Evolutionary conservation across 139 green algal genomes (phyloP).

Genomic region (Marvania coccoides): DNA sequence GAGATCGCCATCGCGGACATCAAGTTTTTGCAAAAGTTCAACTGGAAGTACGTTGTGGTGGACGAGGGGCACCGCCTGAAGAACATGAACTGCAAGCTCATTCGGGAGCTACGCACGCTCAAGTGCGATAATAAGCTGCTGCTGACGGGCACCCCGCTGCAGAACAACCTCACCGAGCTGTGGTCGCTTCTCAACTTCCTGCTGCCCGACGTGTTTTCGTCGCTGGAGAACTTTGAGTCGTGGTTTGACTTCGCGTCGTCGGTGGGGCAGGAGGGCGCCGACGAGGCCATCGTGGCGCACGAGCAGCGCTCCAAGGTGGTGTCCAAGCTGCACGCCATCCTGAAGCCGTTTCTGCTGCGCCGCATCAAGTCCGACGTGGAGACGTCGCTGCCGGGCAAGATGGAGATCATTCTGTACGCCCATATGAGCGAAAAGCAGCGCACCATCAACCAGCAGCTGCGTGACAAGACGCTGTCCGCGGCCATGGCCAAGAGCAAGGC

Average conservation of each 20-base stretch:
- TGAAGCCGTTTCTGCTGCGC: slow-evolving; percentile 88
- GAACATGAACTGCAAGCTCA: slow-evolving; percentile 91
- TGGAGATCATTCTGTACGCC: slow-evolving; percentile 84
- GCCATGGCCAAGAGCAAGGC: slow-evolving; percentile 15
- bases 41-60: slow-evolving; percentile 86
- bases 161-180: slow-evolving; percentile 97
- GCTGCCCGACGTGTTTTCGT: slow-evolving; percentile 85
- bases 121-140: slow-evolving; percentile 79
- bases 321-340: slow-evolving; percentile 83
- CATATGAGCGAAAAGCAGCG: slow-evolving; percentile 67
- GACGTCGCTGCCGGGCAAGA: slow-evolving; percentile 75
- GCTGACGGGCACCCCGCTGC: slow-evolving; percentile 93
- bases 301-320: slow-evolving; percentile 72
- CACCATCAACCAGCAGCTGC: slow-evolving; percentile 69
- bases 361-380: slow-evolving; percentile 86
- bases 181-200: slow-evolving; percentile 99
- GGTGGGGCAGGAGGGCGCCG: slow-evolving; percentile 24
- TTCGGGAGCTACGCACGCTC: slow-evolving; percentile 81
- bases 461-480: slow-evolving; percentile 56
- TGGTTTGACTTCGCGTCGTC: slow-evolving; percentile 82
- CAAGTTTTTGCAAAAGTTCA: slow-evolving; percentile 66
- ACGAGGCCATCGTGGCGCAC: slow-evolving; percentile 49
- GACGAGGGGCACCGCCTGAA: slow-evolving; percentile 97
- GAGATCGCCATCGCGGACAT: slow-evolving; percentile 89
- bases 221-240: slow-evolving; percentile 75